phyloP scores from a whole-genome alignment of 169 alveolate genomes.

The Plasmodium inui region DNA sequence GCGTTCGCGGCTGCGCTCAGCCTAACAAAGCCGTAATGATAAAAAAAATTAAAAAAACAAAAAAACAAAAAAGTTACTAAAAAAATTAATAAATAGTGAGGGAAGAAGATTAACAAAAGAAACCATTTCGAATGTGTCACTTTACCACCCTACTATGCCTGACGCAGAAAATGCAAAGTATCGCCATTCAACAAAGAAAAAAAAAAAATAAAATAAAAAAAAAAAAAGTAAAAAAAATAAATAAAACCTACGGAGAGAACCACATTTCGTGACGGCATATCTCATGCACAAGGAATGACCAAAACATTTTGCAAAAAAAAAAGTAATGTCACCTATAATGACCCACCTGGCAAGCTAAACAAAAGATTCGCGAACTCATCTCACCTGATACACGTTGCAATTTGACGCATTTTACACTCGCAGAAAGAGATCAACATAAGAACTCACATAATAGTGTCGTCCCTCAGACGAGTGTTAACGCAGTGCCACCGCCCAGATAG shows the following conservation, averaged over 20 bases:
- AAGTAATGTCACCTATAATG: neutral
- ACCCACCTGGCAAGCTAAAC: neutral
- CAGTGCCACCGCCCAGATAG: neutral
- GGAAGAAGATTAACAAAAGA: neutral
- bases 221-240: no score
- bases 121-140: neutral
- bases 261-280: neutral
- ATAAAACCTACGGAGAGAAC: neutral
- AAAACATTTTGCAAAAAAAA: neutral
- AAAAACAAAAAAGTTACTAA: neutral
- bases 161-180: neutral
- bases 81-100: neutral
- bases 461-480: neutral
- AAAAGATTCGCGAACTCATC: neutral
- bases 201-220: neutral
- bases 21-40: neutral
- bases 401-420: neutral
- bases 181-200: neutral
- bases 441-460: neutral
- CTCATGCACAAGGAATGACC: neutral
- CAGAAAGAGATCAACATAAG: neutral
- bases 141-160: neutral
- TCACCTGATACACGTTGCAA: neutral
- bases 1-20: neutral
- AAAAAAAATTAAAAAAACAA: neutral